These are phyloP conservation scores for Saturnispora kantuleensis DNA, from an alignment of 805 yeast species.

Conservation along the genomic window DNA sequence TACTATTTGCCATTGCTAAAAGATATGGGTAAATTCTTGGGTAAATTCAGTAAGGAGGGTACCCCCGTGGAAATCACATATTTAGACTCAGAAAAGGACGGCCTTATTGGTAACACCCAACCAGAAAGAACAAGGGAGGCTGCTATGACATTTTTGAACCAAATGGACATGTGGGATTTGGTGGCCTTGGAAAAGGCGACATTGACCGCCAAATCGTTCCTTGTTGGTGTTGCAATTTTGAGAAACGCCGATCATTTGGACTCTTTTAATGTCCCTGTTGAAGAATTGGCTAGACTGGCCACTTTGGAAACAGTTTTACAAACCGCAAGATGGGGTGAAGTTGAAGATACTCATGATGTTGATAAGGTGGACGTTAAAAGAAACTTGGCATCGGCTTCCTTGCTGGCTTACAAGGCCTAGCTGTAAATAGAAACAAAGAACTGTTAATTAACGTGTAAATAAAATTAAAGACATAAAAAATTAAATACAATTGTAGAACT, in stretches of 20 bases:
- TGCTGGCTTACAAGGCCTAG: slow-evolving; percentile 30
- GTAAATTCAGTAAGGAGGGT: slow-evolving; percentile 28
- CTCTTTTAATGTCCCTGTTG: slow-evolving; percentile 35
- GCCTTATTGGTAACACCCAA: slow-evolving; percentile 76
- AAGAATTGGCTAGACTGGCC: slow-evolving; percentile 67
- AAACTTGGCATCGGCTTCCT: slow-evolving; percentile 69
- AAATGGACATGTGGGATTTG: slow-evolving; percentile 63
- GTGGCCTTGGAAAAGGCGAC: slow-evolving; percentile 90
- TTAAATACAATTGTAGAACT: slow-evolving; percentile 1
- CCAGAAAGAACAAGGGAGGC: slow-evolving; percentile 44
- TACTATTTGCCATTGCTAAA: slow-evolving; percentile 64
- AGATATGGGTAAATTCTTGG: slow-evolving; percentile 53
- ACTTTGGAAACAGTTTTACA: slow-evolving; percentile 78
- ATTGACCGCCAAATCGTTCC: slow-evolving; percentile 73
- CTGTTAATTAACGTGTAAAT: neutral
- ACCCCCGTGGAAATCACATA: slow-evolving; percentile 34
- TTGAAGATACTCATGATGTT: slow-evolving; percentile 98
- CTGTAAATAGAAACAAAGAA: neutral
- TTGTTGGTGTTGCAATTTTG: slow-evolving; percentile 66
- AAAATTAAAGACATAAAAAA: neutral
- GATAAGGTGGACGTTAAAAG: slow-evolving; percentile 83
- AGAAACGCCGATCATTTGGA: slow-evolving; percentile 30
- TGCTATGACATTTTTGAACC: slow-evolving; percentile 54
- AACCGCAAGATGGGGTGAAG: slow-evolving; percentile 93
- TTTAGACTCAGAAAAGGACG: slow-evolving; percentile 75